Conservation (phyloP, 306 rosid genomes). For the Lablab purpureus region DNA sequence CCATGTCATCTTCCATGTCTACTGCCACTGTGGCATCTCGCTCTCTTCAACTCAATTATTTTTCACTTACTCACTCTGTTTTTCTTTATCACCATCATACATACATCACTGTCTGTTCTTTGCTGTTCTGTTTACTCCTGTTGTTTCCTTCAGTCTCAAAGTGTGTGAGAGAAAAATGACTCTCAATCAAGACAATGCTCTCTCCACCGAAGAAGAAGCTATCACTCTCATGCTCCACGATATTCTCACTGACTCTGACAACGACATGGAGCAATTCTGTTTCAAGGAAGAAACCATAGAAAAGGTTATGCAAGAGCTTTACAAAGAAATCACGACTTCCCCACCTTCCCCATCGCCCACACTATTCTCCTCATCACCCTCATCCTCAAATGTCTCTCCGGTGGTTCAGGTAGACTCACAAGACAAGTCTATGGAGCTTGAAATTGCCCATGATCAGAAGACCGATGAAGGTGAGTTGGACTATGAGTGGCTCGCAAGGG, state of each 20-base stretch:
- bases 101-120: too few species aligned
- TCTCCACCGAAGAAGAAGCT: slow-evolving; percentile 9
- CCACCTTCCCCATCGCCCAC: too few species aligned
- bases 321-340: slow-evolving; percentile 43
- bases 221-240: slow-evolving; percentile 38
- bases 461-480: slow-evolving; percentile 20
- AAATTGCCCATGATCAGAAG: not conserved
- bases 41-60: too few species aligned
- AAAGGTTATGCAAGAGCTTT: slow-evolving; percentile 52
- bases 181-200: slow-evolving; percentile 17
- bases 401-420: not conserved
- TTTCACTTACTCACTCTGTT: too few species aligned
- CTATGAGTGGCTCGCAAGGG: slow-evolving; percentile 47
- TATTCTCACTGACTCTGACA: slow-evolving; percentile 39
- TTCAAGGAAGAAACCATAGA: slow-evolving; percentile 49
- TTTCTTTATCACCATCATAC: too few species aligned
- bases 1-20: too few species aligned
- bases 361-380: not conserved
- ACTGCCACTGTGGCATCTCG: too few species aligned
- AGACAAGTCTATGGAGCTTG: not conserved
- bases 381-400: not conserved
- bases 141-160: too few species aligned
- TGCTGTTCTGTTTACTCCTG: too few species aligned
- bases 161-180: not conserved
- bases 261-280: not conserved